Conservation (phyloP, 306 rosid species). For the Begonia loranthoides region DNA sequence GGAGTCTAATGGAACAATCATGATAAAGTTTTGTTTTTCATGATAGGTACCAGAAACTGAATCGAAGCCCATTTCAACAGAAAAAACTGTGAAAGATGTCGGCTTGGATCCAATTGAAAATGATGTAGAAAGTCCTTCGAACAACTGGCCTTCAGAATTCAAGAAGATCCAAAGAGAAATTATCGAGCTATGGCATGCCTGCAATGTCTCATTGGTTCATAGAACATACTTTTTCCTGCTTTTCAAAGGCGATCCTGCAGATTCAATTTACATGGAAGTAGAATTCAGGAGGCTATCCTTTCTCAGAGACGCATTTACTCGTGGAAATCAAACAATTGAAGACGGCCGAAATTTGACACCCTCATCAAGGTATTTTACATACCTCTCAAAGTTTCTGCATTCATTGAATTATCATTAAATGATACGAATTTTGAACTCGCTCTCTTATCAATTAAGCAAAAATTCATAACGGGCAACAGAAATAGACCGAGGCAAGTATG, state of each 20-base stretch:
- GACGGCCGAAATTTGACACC: neutral
- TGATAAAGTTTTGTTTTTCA: conserved; percentile 2
- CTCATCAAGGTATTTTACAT: neutral
- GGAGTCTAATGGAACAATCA: too few species aligned
- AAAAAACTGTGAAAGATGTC: conserved; percentile 49
- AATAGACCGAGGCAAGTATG: too few species aligned
- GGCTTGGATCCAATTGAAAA: conserved; percentile 66
- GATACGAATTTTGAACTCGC: too few species aligned
- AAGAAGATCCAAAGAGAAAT: neutral
- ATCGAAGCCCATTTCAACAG: conserved; percentile 12
- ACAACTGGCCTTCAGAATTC: conserved; percentile 45
- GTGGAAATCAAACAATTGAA: neutral
- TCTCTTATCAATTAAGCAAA: too few species aligned
- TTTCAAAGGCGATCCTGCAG: conserved; percentile 1
- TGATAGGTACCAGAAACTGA: conserved; percentile 34
- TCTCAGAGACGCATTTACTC: conserved; percentile 1
- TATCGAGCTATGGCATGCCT: conserved; percentile 3
- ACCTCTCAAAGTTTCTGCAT: neutral
- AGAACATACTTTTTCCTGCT: conserved; percentile 3
- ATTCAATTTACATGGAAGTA: conserved; percentile 3
- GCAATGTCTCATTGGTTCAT: conserved; percentile 3
- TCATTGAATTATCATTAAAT: too few species aligned
- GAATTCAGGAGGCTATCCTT: conserved; percentile 3
- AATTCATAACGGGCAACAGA: too few species aligned
- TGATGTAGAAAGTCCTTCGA: conserved; percentile 35